phyloP scores from a whole-genome alignment of 371 early-diverging fungal genomes.

The Nematocida sp. region DNA sequence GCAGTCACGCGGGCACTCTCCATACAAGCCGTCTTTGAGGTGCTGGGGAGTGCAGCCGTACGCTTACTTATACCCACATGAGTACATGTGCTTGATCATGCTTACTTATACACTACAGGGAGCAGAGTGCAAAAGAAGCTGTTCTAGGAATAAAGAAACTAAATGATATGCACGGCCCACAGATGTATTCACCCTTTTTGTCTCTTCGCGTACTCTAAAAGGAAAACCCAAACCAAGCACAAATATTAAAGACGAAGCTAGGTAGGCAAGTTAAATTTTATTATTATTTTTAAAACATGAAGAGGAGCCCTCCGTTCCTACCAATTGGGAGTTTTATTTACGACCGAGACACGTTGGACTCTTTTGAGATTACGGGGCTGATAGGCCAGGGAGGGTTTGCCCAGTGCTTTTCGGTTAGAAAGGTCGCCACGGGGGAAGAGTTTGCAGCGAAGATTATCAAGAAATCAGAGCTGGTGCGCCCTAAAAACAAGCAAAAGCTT shows the following conservation, averaged over 20 bases:
- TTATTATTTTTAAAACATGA: slow-evolving; percentile 44
- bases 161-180: no score
- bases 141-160: no score
- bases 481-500: slow-evolving; percentile 55
- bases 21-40: no score
- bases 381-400: slow-evolving; percentile 79
- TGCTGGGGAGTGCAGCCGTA: no score
- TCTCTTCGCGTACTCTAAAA: no score
- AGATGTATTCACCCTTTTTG: no score
- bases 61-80: no score
- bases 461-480: slow-evolving; percentile 51
- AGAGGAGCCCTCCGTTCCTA: slow-evolving; percentile 48
- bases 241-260: neutral
- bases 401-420: slow-evolving; percentile 65
- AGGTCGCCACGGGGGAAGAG: slow-evolving; percentile 67
- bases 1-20: no score
- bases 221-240: no score
- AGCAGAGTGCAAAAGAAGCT: no score
- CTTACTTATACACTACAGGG: no score
- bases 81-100: no score
- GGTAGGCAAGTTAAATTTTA: slow-evolving; percentile 27
- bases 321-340: slow-evolving; percentile 51
- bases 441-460: slow-evolving; percentile 74
- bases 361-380: slow-evolving; percentile 53
- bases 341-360: slow-evolving; percentile 50